phyloP scores from a whole-genome alignment of 106 monocot genomes.

The Triglochin maritima region DNA sequence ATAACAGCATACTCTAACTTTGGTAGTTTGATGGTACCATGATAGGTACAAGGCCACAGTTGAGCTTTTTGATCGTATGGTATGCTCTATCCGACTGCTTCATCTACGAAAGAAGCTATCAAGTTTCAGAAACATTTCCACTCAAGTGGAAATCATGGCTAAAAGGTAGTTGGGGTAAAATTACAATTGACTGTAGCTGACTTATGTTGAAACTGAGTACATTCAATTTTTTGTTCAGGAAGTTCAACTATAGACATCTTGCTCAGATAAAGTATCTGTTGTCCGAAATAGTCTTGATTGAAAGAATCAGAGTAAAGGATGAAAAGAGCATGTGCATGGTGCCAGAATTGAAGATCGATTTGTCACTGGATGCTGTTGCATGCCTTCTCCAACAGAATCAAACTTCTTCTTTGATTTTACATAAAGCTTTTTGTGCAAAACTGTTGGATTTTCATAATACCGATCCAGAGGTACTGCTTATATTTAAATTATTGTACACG shows the following conservation, averaged over 20 bases:
- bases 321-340: slow-evolving; percentile 10
- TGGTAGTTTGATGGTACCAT: too few relatives aligned
- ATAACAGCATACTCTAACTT: too few relatives aligned
- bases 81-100: slow-evolving; percentile 18
- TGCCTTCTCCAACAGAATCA: background rate
- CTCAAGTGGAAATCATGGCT: slow-evolving; percentile 16
- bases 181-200: background rate
- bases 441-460: slow-evolving; percentile 7
- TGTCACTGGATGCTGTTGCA: slow-evolving; percentile 5
- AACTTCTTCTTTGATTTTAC: slow-evolving; percentile 2
- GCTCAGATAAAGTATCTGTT: slow-evolving; percentile 19
- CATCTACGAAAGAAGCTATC: slow-evolving; percentile 1
- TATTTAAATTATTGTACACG: background rate
- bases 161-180: slow-evolving; percentile 6
- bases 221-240: slow-evolving; percentile 1
- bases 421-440: slow-evolving; percentile 9
- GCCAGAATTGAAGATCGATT: slow-evolving; percentile 11
- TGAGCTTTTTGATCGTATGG: slow-evolving; percentile 16
- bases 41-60: slow-evolving; percentile 10
- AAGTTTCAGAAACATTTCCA: slow-evolving; percentile 14
- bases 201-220: slow-evolving; percentile 3
- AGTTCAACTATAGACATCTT: slow-evolving; percentile 13
- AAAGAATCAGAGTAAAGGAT: slow-evolving; percentile 11
- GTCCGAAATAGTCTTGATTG: slow-evolving; percentile 9
- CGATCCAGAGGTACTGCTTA: slow-evolving; percentile 7